Base-by-base conservation (phyloP, 2,329 filamentous ascomycete genomes). In the Pseudopithomyces maydicus region DNA sequence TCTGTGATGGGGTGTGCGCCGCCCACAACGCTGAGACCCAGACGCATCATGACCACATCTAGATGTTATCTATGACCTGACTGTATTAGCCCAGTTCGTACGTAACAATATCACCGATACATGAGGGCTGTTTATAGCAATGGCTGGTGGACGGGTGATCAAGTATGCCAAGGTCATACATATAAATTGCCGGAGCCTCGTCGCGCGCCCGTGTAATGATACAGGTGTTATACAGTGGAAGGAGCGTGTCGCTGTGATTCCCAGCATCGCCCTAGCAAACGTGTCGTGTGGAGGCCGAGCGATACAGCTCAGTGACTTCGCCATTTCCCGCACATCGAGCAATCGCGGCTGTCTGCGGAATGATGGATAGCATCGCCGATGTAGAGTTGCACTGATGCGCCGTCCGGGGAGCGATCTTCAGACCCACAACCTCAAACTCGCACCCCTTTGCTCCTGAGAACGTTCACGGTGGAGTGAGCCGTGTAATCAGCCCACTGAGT, bases 401-500 rank as follows among this genome's bases (percentile, higher is more conserved):
- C 36, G 33, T 26, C 17, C n/a, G 29, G 19, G 29, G 17, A 19
- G 35, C 10, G 23, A 22, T 48, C 17, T 15, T 10, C 35, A 23
- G 35, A 12, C 23, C 38, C 17, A 15, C 39, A 41, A 11, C 19
- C 33, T 81, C 77, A 96, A 74, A 98, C 87, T 72, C 89, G 88
- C 62, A 92, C 80, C 0, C 94, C 94, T 79, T 93, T 96, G 76
- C 92, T 97, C 78, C 93, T 85, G 64, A 96, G 79, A 50, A 96
- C 83, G 70, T 97, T 97, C 54, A 97, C 77, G 15, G 88, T 84
- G 6, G 90, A 90, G 53, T 85, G 85, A 2, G 88, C 88, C 46
- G 91, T 91, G 75, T 96, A 97, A 6, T 89, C 87, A n/a, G 89
- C 76, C 88, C 91, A 98, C 72, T 92, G 84, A 43, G 87, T 84